phyloP scores from a whole-genome alignment of 805 yeast genomes.

The Myxozyma udenii region DNA sequence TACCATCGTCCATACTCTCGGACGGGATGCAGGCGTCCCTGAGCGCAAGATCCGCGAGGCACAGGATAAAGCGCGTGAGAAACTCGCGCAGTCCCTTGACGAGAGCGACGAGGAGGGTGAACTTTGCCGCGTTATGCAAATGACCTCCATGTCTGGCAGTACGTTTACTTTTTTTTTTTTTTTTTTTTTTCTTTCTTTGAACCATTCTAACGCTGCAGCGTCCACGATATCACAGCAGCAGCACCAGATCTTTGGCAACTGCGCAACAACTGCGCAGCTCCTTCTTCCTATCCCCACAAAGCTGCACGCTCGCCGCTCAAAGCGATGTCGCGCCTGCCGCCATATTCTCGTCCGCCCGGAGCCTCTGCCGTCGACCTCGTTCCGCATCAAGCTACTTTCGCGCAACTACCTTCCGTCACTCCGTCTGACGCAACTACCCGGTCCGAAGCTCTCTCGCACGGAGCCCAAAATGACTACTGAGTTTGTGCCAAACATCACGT shows the following conservation, averaged over 20 bases:
- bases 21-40: constrained; percentile 18
- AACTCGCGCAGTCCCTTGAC: not conserved
- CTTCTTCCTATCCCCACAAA: constrained; percentile 33
- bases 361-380: constrained; percentile 13
- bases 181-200: too few relatives aligned
- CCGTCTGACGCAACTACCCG: constrained; percentile 18
- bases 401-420: constrained; percentile 19
- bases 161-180: too few relatives aligned
- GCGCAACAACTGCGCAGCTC: not conserved
- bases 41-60: not conserved
- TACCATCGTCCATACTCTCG: constrained; percentile 8
- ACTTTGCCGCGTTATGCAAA: not conserved
- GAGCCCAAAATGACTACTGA: constrained; percentile 3
- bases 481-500: constrained; percentile 17
- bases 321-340: constrained; percentile 38
- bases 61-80: not conserved
- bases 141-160: not conserved
- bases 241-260: constrained; percentile 1
- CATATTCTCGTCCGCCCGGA: constrained; percentile 39
- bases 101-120: not conserved
- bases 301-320: constrained; percentile 34
- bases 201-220: too few relatives aligned
- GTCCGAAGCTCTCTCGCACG: not conserved
- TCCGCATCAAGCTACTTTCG: constrained; percentile 18
- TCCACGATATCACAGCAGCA: constrained; percentile 4